A percentile compares a stretch with the other conserved stretches of the same genome.
Conservation (phyloP, 2,329 filamentous ascomycete species). For the Domatiomyces globalis region DNA sequence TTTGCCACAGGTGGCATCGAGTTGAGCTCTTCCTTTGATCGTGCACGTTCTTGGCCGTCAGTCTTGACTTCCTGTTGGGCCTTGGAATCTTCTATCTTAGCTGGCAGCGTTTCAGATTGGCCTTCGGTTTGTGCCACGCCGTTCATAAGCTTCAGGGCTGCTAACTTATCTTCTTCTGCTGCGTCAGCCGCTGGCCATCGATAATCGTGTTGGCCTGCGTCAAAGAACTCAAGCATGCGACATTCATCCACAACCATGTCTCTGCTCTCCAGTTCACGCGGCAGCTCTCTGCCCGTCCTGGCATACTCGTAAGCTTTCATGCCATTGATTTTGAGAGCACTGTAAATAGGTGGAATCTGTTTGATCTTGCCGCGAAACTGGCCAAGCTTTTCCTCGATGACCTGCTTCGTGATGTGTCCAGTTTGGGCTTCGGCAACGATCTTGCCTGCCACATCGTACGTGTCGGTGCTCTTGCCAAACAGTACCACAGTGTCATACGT, state of each 20-base stretch:
- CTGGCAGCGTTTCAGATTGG: background rate
- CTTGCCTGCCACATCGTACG: conserved; percentile 77
- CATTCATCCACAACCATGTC: conserved; percentile 64
- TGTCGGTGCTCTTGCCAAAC: conserved; percentile 86
- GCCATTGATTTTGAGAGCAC: conserved; percentile 80
- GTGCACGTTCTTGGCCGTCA: background rate
- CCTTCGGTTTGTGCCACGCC: conserved; percentile 18
- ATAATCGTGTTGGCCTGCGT: conserved; percentile 65
- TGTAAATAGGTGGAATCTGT: conserved; percentile 86
- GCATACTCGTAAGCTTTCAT: conserved; percentile 96
- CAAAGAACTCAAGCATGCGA: conserved; percentile 70
- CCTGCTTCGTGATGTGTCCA: conserved; percentile 63
- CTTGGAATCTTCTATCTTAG: background rate
- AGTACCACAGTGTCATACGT: conserved; percentile 79
- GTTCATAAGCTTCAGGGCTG: conserved; percentile 54
- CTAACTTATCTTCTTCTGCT: conserved; percentile 55
- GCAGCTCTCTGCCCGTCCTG: conserved; percentile 72
- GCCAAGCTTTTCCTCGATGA: conserved; percentile 61
- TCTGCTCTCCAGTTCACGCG: conserved; percentile 66
- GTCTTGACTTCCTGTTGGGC: conserved; percentile 20
- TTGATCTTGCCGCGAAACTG: conserved; percentile 69
- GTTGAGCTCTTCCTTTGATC: conserved; percentile 3
- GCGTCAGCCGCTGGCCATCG: conserved; percentile 70
- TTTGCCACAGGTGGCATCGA: conserved; percentile 12
- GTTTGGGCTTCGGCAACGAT: conserved; percentile 51